phyloP scores from a whole-genome alignment of 2,329 filamentous ascomycete species.

The Clonostachys rhizophaga region DNA sequence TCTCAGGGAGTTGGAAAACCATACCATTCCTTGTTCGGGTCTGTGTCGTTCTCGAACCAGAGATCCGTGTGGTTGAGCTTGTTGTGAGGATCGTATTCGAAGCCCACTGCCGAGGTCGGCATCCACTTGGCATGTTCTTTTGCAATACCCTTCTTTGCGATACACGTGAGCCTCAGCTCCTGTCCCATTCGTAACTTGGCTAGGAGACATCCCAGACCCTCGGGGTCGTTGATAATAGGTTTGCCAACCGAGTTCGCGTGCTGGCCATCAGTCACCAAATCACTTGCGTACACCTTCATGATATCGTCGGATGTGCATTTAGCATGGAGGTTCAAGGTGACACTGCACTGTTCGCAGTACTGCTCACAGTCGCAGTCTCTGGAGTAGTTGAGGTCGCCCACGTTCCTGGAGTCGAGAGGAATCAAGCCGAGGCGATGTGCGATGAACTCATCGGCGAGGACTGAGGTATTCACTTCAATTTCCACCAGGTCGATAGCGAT shows the following conservation, averaged over 20 bases:
- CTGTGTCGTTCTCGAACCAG: constrained; percentile 79
- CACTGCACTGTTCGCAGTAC: constrained; percentile 87
- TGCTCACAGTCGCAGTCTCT: constrained; percentile 96
- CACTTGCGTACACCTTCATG: constrained; percentile 91
- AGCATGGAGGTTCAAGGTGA: constrained; percentile 79
- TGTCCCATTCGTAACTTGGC: constrained; percentile 87
- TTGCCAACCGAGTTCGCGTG: constrained; percentile 74
- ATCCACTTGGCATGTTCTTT: constrained; percentile 99
- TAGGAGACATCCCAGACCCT: constrained; percentile 78
- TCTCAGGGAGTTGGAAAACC: constrained; percentile 16
- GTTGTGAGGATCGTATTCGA: constrained; percentile 98
- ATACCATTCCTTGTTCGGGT: constrained; percentile 80
- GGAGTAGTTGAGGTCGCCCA: constrained; percentile 78
- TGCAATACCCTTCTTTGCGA: constrained; percentile 96
- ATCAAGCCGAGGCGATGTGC: constrained; percentile 88
- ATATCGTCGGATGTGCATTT: constrained; percentile 81
- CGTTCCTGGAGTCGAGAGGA: constrained; percentile 78
- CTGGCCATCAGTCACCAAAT: constrained; percentile 69
- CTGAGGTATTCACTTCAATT: constrained; percentile 89
- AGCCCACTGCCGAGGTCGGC: constrained; percentile 85
- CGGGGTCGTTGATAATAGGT: constrained; percentile 79
- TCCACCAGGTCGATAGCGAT: constrained; percentile 94
- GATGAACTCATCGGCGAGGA: constrained; percentile 93
- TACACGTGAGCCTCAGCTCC: constrained; percentile 83
- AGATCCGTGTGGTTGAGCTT: constrained; percentile 88